Conservation (phyloP, 139 green algal genomes). For the Tetraselmis chui region DNA sequence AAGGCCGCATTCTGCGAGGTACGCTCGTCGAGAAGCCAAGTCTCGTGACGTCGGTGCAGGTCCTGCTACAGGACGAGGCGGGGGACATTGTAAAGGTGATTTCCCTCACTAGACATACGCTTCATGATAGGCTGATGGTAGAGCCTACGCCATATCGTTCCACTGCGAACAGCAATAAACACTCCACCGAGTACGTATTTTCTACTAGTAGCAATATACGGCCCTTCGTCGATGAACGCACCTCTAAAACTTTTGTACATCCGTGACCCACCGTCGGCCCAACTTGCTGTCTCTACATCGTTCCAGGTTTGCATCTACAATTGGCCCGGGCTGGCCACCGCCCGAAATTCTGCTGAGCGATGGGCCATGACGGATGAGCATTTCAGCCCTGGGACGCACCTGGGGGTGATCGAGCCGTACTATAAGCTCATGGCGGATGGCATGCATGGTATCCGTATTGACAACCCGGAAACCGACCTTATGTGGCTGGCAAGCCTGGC, state of each 20-base stretch:
- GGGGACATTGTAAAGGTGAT: conserved; percentile 19
- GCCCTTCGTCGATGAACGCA: too few relatives aligned
- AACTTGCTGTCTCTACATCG: too few relatives aligned
- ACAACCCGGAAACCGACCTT: conserved; percentile 21
- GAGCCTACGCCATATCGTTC: too few relatives aligned
- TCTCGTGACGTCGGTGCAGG: conserved; percentile 10
- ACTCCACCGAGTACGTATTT: too few relatives aligned
- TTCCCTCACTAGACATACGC: too few relatives aligned
- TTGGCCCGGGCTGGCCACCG: background rate
- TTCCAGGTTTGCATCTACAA: background rate
- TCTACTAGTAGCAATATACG: too few relatives aligned
- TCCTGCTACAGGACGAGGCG: conserved; percentile 22
- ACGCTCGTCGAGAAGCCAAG: conserved; percentile 16
- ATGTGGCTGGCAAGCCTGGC: background rate
- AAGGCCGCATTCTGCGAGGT: conserved; percentile 15
- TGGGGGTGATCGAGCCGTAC: conserved; percentile 35
- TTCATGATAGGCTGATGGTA: too few relatives aligned
- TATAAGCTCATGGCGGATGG: conserved; percentile 34
- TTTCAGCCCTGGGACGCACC: background rate
- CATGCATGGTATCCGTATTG: conserved; percentile 21
- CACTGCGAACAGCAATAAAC: too few relatives aligned
- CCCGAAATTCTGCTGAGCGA: background rate
- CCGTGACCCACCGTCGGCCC: too few relatives aligned
- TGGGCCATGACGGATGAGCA: background rate
- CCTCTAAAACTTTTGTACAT: too few relatives aligned